These are phyloP conservation scores for Lactarius pseudohatsudake DNA, from an alignment of 768 basidiomycete genomes.

Conservation along the genomic window DNA sequence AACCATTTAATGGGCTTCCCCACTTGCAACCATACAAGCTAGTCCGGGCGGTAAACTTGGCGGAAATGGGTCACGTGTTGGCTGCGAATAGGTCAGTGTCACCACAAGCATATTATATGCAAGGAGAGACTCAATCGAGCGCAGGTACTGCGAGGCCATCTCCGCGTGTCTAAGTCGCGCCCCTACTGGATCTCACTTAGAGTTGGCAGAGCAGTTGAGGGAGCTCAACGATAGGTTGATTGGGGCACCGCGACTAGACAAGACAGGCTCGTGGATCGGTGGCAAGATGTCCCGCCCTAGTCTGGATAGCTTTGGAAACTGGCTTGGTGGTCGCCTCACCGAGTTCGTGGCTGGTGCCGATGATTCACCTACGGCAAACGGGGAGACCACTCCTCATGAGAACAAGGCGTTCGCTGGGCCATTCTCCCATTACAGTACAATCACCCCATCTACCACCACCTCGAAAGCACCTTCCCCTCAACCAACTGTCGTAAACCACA, in stretches of 20 bases:
- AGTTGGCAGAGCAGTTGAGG: slow-evolving; percentile 72
- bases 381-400: slow-evolving; percentile 39
- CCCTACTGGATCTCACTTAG: slow-evolving; percentile 65
- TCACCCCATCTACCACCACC: slow-evolving; percentile 74
- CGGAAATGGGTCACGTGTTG: slow-evolving; percentile 79
- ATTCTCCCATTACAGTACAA: slow-evolving; percentile 90
- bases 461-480: slow-evolving; percentile 76
- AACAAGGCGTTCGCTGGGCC: slow-evolving; percentile 62
- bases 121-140: slow-evolving; percentile 9
- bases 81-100: slow-evolving; percentile 65
- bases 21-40: slow-evolving; percentile 89
- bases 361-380: slow-evolving; percentile 34
- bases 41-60: slow-evolving; percentile 69
- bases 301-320: slow-evolving; percentile 86
- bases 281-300: slow-evolving; percentile 89
- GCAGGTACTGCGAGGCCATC: slow-evolving; percentile 95
- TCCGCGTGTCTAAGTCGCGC: slow-evolving; percentile 58
- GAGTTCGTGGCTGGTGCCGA: slow-evolving; percentile 94
- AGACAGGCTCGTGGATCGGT: slow-evolving; percentile 80
- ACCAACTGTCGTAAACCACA: slow-evolving; percentile 42
- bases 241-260: slow-evolving; percentile 71
- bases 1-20: slow-evolving; percentile 76
- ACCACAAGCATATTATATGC: slow-evolving; percentile 15
- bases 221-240: slow-evolving; percentile 76
- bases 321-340: slow-evolving; percentile 89